Evolutionary conservation across 768 basidiomycete genomes (phyloP), one percentile per base, ranked within the genome.

Genomic region (Rickenella mellea): DNA sequence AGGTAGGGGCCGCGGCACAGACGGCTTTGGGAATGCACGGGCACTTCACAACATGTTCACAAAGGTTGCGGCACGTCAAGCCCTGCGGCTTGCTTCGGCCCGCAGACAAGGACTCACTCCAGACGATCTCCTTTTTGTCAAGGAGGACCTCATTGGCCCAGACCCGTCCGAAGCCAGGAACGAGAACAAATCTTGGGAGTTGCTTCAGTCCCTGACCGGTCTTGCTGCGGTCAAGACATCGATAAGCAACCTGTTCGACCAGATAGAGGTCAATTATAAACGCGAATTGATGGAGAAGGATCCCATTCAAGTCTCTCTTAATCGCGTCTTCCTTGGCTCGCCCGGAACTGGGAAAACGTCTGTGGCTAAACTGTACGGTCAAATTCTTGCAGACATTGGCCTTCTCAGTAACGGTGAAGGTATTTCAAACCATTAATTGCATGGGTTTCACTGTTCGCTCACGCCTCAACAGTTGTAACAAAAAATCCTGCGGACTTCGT

Each of bases 331-430:
- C 57, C 51, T 80, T 22, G 82, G 82, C 1, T 72, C 73, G 9
- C 81, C 81, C 5, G 81, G 81, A 2, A 82, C 81, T 0, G 81
- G 81, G 0, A 84, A 83, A 54, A 84, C 81, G 1, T 76, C 76
- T 0, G 80, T 84, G 0, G 80, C 77, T 0, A 74, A 73, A 49
- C 52, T 80, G 4, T 84, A 83, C 48, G 82, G 82, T 1, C 68
- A 70, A 43, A 74, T 82, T 35, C 55, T 84, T 10, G 70, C 64
- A 0, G 78, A 81, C 38, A 53, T 84, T 1, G 70, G 72, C 4
- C 53, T 84, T n/a, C 53, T 84, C n/a, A 80, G 76, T 53, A 81
- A 79, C 30, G 78, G 78, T 7, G 82, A 84, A 73, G 80, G 81
- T 78, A 43, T 48, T 61, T 19, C 19, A 8, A 20, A n/a, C n/a